phyloP scores from a whole-genome alignment of 2,329 filamentous ascomycete species.

The Trichoderma sp. region DNA sequence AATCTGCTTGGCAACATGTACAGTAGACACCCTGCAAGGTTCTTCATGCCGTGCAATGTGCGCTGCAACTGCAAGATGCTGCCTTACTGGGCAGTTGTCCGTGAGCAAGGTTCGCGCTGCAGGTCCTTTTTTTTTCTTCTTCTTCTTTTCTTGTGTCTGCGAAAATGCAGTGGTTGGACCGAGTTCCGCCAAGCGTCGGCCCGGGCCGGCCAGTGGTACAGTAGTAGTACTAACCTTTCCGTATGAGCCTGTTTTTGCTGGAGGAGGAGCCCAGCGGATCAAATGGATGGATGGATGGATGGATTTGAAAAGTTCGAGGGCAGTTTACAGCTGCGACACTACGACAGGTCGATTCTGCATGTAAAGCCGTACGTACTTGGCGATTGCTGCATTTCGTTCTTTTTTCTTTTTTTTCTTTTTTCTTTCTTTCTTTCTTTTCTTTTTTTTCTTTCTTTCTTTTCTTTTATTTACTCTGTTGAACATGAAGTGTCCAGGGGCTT shows the following conservation, averaged over 20 bases:
- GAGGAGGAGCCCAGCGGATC: too few species aligned
- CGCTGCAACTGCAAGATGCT: background rate
- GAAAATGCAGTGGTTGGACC: background rate
- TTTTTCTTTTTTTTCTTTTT: too few species aligned
- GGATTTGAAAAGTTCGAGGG: too few species aligned
- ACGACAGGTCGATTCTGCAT: background rate
- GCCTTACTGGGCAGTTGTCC: background rate
- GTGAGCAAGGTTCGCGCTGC: background rate
- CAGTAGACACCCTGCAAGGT: background rate
- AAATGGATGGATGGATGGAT: too few species aligned
- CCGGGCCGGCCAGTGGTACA: constrained; percentile 11
- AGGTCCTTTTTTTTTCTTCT: background rate
- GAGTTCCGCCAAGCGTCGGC: constrained; percentile 15
- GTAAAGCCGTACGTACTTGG: background rate
- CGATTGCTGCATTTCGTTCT: background rate
- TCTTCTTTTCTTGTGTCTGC: background rate
- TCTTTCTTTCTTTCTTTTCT: background rate
- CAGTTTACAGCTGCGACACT: background rate
- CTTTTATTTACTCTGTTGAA: background rate
- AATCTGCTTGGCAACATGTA: background rate
- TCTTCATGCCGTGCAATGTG: background rate
- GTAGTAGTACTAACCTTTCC: background rate
- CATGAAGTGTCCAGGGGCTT: background rate
- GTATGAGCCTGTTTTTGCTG: too few species aligned
- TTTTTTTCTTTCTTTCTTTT: too few species aligned